phyloP scores from a whole-genome alignment of 2,329 filamentous ascomycete genomes.

The Alternaria triticimaculans region DNA sequence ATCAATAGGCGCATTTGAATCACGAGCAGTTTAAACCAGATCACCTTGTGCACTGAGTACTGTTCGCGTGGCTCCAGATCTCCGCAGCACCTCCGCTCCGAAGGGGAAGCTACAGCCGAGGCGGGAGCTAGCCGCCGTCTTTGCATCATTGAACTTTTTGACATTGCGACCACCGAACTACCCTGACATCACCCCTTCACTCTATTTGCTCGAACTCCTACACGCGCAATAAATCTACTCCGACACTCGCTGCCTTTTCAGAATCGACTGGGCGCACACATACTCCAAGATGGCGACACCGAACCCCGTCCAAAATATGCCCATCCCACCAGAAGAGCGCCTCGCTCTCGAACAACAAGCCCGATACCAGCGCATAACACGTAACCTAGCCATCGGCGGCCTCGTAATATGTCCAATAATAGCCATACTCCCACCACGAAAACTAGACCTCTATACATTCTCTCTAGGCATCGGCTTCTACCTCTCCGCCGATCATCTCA shows the following conservation, averaged over 20 bases:
- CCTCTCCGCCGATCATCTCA: conserved; percentile 58
- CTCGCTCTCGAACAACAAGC: conserved; percentile 41
- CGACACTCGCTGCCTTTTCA: neutral
- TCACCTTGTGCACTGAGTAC: neutral
- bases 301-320: conserved; percentile 19
- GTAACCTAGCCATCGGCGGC: conserved; percentile 57
- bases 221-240: neutral
- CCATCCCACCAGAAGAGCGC: conserved; percentile 44
- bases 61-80: neutral
- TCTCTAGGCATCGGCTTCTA: conserved; percentile 58
- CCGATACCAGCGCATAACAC: conserved; percentile 41
- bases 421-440: conserved; percentile 64
- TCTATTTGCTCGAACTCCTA: neutral
- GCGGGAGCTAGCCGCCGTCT: conserved; percentile 21
- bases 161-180: conserved; percentile 5
- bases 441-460: conserved; percentile 67
- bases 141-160: conserved; percentile 42
- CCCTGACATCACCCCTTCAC: neutral
- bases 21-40: neutral
- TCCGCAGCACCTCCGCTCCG: conserved; percentile 13
- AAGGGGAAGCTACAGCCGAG: conserved; percentile 37
- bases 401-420: conserved; percentile 62
- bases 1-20: neutral
- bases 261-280: neutral
- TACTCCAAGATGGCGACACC: conserved; percentile 33